Percentiles rank a stretch among this genome's conserved stretches.
Conservation (phyloP, 2,329 filamentous ascomycete genomes). For the Scytalidium sp. region DNA sequence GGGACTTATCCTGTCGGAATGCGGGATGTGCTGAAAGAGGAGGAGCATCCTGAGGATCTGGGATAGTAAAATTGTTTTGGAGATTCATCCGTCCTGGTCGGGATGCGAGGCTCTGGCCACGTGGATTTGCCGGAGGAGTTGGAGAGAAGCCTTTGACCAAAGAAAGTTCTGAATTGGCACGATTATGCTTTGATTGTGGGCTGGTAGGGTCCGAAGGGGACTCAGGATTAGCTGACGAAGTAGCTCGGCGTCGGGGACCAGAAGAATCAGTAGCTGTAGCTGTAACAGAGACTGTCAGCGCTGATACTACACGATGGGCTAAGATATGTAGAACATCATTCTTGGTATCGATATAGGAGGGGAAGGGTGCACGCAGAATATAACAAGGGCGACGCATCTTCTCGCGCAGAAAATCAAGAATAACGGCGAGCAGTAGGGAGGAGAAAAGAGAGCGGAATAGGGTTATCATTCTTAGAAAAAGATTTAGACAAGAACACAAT, state of each 20-base stretch:
- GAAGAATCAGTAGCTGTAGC: constrained; percentile 12
- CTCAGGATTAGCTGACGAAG: constrained; percentile 61
- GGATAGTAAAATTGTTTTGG: constrained; percentile 22
- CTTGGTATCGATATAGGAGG: no score
- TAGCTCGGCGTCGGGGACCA: constrained; percentile 54
- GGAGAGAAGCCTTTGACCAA: constrained; percentile 51
- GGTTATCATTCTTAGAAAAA: constrained; percentile 1
- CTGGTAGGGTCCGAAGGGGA: constrained; percentile 47
- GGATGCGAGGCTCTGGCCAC: constrained; percentile 24
- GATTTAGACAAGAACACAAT: not conserved
- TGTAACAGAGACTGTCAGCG: not conserved
- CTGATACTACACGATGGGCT: not conserved
- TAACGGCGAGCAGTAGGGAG: constrained; percentile 4
- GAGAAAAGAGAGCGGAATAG: constrained; percentile 9
- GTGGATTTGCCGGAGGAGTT: constrained; percentile 34
- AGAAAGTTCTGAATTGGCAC: constrained; percentile 70
- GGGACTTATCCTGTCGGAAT: constrained; percentile 22
- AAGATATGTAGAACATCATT: no score
- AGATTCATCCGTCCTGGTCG: constrained; percentile 26
- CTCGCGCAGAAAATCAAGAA: no score
- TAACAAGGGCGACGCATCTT: no score
- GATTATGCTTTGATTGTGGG: constrained; percentile 63
- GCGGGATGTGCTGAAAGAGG: constrained; percentile 27
- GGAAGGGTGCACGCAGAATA: no score
- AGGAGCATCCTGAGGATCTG: constrained; percentile 25